Evolutionary conservation across 805 yeast species (phyloP).

Genomic region (Candida montana): DNA sequence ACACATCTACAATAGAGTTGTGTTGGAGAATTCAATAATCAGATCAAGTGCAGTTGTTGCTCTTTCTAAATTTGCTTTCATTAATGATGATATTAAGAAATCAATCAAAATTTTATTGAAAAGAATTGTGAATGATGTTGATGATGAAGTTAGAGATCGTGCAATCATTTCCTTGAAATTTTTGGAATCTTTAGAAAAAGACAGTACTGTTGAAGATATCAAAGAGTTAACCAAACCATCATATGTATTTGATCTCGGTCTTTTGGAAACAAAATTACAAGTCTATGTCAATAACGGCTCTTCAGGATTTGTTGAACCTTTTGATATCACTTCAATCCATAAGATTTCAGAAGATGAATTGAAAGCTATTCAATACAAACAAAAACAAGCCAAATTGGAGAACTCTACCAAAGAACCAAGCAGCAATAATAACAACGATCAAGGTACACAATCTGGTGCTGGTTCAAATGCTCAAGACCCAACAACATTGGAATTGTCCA

Average conservation of each 20-base stretch:
- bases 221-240: constrained; percentile 60
- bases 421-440: constrained; percentile 1
- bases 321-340: constrained; percentile 69
- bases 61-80: constrained; percentile 80
- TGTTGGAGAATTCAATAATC: constrained; percentile 89
- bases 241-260: constrained; percentile 63
- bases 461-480: constrained; percentile 14
- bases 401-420: constrained; percentile 12
- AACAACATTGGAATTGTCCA: constrained; percentile 32
- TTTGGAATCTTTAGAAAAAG: constrained; percentile 35
- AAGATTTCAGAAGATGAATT: constrained; percentile 60
- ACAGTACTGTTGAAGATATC: constrained; percentile 29
- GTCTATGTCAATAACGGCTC: constrained; percentile 49
- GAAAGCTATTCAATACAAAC: constrained; percentile 56
- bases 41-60: constrained; percentile 95
- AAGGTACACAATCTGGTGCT: background rate
- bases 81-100: constrained; percentile 57
- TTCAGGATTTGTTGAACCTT: constrained; percentile 44
- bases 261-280: constrained; percentile 73
- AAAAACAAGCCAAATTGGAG: constrained; percentile 37
- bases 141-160: constrained; percentile 97
- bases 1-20: constrained; percentile 95
- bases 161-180: constrained; percentile 82
- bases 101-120: constrained; percentile 71
- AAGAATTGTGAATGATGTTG: constrained; percentile 82